Base-by-base conservation (phyloP, 345 rosid genomes). In the Triadica sebifera region DNA sequence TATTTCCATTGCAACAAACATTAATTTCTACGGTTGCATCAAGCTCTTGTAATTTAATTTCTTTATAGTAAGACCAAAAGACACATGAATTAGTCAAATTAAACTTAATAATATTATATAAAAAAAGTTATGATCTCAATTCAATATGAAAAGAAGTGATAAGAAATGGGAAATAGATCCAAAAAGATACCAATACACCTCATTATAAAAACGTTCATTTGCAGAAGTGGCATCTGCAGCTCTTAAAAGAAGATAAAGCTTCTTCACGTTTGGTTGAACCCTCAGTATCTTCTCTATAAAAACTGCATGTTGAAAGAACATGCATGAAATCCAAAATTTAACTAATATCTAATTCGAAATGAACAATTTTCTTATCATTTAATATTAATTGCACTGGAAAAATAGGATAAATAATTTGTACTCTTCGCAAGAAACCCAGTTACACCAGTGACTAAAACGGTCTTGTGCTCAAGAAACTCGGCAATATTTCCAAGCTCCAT, bases 391-490 rank as follows among this genome's bases (percentile, higher is more conserved):
- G n/a, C n/a, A n/a, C n/a, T n/a, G 12, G 12, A n/a, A 56, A 71
- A 13, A 57, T 2, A 6, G n/a, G 13, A 2, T 9, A 43, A 4
- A 9, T 7, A 24, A 25, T 11, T 19, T 8, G 24, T 72, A 60
- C 85, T 74, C 57, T 86, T 86, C 46, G 80, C 89, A 49, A 86
- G 79, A 63, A 84, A 86, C 16, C 89, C 89, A 64, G 89, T 79
- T 55, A 80, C 83, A 19, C 89, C 89, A 29, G 85, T 82, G 74
- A 86, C 72, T 65, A 86, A 66, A 70, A 84, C 75, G 19, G 79
- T 80, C 78, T 86, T 86, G 57, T 79, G 64, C 64, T 63, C 77
- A 12, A 86, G 75, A 77, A 80, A 83, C 55, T 57, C 43, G 22
- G 60, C 1, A 12, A 81, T 65, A 2, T 38, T 59, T 46, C 16